Base-by-base conservation (phyloP, 1,284 basidiomycete genomes). In the Leucoagaricus sp. region DNA sequence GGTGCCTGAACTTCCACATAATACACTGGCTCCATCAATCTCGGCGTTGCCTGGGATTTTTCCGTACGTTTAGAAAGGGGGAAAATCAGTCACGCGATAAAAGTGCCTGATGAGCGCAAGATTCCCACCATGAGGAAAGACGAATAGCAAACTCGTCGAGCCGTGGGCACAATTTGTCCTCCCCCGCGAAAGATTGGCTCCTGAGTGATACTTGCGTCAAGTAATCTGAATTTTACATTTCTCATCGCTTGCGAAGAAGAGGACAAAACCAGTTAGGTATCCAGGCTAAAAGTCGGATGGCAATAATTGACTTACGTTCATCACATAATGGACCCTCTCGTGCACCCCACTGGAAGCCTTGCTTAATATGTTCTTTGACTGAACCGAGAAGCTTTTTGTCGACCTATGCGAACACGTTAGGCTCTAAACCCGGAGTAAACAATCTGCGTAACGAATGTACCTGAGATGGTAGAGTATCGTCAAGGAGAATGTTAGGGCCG, bases 341-440 rank as follows among this genome's bases (percentile, higher is more conserved):
- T 49, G 96, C 88, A 56, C 93, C 97, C 97, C 97, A 99, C 70
- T 98, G 97, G 87, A 99, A 99, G 31, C 97, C 97, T 75, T 99
- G 97, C 75, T 94, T 96, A 68, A 99, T 90, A 64, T 94, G 91
- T 65, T 99, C 96, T 72, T 90, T 95, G 52, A 98, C 93, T 13
- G 89, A 87, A 34, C 84, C 86, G 55, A 99, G 75, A 58, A 94
- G 67, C 72, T 95, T 97, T 75, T 98, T 98, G 77, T 99, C 96
- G 47, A 96, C 83, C 88, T 91, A 21, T 21, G 60, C 7, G 61
- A 46, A 52, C 51, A 21, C 25, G 31, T 60, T 21, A 17, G 19
- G 47, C 46, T 56, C 21, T 44, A 47, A 23, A 41, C 33, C 25
- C 21, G 23, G 38, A 31, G 12, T 12, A 3, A 13, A 45, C n/a